Evolutionary conservation across 371 early-diverging fungal genomes (phyloP).

Genomic region (Lichtheimia corymbifera): DNA sequence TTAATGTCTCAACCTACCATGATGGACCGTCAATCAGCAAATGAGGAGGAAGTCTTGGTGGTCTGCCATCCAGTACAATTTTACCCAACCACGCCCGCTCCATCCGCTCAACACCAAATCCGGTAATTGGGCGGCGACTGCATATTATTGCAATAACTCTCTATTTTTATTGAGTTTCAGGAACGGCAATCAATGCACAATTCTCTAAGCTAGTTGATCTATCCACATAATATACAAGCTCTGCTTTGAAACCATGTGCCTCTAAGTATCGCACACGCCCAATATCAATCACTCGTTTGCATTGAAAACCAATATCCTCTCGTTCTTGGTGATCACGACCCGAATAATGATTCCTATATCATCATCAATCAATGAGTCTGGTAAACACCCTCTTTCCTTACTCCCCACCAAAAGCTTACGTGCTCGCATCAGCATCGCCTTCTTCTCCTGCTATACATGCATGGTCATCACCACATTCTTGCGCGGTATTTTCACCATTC

Average conservation of each 20-base stretch:
- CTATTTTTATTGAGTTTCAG: conserved; percentile 15
- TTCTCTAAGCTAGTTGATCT: conserved; percentile 70
- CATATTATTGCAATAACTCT: neutral
- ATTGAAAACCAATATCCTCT: conserved; percentile 68
- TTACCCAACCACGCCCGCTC: neutral
- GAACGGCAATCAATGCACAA: conserved; percentile 66
- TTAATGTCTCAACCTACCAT: neutral
- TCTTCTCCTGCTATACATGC: conserved; percentile 45
- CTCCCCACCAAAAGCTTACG: conserved; percentile 26
- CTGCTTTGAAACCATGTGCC: conserved; percentile 54
- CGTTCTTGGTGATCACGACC: conserved; percentile 61
- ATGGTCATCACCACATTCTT: conserved; percentile 43
- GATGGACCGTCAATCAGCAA: neutral
- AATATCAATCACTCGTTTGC: conserved; percentile 74
- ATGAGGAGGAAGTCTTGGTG: neutral
- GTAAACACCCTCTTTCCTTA: too few relatives aligned
- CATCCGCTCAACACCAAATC: neutral
- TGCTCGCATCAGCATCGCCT: conserved; percentile 47
- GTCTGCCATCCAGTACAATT: neutral
- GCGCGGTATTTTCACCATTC: conserved; percentile 13
- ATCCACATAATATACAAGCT: conserved; percentile 70
- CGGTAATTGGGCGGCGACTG: neutral
- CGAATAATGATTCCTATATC: conserved; percentile 55
- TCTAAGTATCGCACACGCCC: conserved; percentile 65
- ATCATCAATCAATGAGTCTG: neutral